Base-by-base conservation (phyloP, 2,329 filamentous ascomycete species). In the Pyrenophora teres region DNA sequence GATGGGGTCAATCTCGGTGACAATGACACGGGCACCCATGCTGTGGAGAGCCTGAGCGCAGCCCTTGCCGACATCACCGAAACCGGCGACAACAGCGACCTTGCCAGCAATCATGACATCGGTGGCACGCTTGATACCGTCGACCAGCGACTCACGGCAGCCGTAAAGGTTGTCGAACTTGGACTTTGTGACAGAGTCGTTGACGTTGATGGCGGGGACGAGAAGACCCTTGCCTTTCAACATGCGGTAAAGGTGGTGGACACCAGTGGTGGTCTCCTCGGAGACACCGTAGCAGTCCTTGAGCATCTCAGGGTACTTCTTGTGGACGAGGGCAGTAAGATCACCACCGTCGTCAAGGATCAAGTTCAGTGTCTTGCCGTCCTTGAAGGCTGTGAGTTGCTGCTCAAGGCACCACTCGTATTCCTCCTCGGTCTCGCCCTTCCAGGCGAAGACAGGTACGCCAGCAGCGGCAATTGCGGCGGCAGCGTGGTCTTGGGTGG, bases 111-210 rank as follows among this genome's bases (percentile, higher is more conserved):
- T 93, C 94, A 99, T 99, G 80, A 97, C 94, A 83, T 99, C 93
- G 78, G 94, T 99, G 71, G 94, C 93, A 83, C 93, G 93, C 90
- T 97, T 99, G 87, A 99, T 97, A 78, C 94, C 94, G 78, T 99
- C 94, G 73, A 99, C 87, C 71, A 99, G 89, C 62, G 93, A 97
- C 84, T 97, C 94, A 77, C 92, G 88, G 91, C 94, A 97, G 75
- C 94, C 93, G 86, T 97, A 99, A 65, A 97, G 83, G 88, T 99
- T 99, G 87, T 97, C 94, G 78, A 99, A 99, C 87, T 99, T 99
- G 81, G 92, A 96, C 88, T 97, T 99, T 80, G 94, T 99, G 76
- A 99, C 93, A 54, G 89, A 92, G 87, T 99, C 93, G 83, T 99
- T 97, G 85, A 99, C 93, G 80, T 99, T 99, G 87, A 97, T 75